Evolutionary conservation across 1,284 basidiomycete species (phyloP).

Genomic region (Microbotryum silenes-acaulis): DNA sequence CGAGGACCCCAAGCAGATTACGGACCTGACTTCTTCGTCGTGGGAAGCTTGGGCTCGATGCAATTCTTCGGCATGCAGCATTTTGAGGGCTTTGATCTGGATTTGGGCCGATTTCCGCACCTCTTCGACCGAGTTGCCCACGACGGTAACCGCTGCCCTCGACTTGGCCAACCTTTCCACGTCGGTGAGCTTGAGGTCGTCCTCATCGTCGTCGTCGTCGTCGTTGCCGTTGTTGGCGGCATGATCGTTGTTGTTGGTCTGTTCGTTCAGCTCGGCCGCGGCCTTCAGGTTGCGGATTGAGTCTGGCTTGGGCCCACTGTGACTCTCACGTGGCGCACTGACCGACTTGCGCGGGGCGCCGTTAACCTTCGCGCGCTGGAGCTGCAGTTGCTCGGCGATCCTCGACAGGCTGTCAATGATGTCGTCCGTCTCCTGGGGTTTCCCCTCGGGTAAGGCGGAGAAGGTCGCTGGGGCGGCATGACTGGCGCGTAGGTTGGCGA

Average conservation of each 20-base stretch:
- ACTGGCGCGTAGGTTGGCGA: conserved; percentile 21
- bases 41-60: conserved; percentile 24
- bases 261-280: not conserved
- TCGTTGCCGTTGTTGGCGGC: too few relatives aligned
- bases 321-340: not conserved
- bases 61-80: conserved; percentile 28
- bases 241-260: not conserved
- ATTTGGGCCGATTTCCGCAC: conserved; percentile 18
- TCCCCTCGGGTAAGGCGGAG: conserved; percentile 8
- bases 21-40: conserved; percentile 32
- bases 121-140: conserved; percentile 22
- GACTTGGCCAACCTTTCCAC: too few relatives aligned
- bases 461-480: conserved; percentile 25
- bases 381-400: conserved; percentile 20
- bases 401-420: conserved; percentile 19
- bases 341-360: not conserved
- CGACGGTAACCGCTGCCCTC: conserved; percentile 10
- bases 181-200: not conserved
- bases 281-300: not conserved
- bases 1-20: not conserved
- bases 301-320: too few relatives aligned
- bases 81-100: conserved; percentile 30
- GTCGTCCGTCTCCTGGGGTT: conserved; percentile 29
- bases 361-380: not conserved
- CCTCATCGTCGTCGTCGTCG: not conserved